Evolutionary conservation across 2,329 filamentous ascomycete genomes (phyloP), one percentile per base, ranked within the genome.

Genomic region (Trichophyton verrucosum): DNA sequence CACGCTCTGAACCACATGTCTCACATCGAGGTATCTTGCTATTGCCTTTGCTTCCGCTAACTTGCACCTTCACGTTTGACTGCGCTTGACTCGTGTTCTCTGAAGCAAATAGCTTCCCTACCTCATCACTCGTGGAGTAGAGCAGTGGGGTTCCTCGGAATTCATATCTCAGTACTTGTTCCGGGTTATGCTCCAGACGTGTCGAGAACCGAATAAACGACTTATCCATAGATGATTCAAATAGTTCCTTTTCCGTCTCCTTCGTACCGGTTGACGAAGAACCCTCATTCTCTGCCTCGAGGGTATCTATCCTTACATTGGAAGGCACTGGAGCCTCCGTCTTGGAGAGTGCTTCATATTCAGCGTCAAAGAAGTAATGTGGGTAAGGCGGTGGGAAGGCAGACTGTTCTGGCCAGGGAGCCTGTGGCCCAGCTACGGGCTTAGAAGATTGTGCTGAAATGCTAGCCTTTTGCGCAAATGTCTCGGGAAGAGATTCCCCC

Each of bases 171-270:
- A 94, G 85, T 3, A 87, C 84, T 72, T 94, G 89, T 62, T 91
- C 87, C 0, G 89, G 88, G 74, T 92, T 94, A 74, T 92, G 88
- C 1, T 82, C 82, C 24, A 91, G 78, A 3, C 88, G 80, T 71
- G 89, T 87, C 0, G 89, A 89, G 70, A 94, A 94, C 68, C 86
- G 86, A 67, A 91, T 86, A 71, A 94, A 94, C 0, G 85, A 81
- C 49, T 82, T 84, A 73, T 94, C 88, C 77, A 91, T 84, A 57
- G 77, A 77, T 3, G 84, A 88, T 74, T 92, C 89, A 66, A 89
- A 90, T 1, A 85, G 84, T 70, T 90, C 88, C 65, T 89, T 84
- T 24, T 24, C 73, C 70, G 58, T 73, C 64, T 62, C 73, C 61
- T 53, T 70, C 62, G 70, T 69, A 8, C 40, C 40, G 6, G n/a